Evolutionary conservation across 2,329 filamentous ascomycete species (phyloP).

Genomic region (Coniochaeta prunicola): DNA sequence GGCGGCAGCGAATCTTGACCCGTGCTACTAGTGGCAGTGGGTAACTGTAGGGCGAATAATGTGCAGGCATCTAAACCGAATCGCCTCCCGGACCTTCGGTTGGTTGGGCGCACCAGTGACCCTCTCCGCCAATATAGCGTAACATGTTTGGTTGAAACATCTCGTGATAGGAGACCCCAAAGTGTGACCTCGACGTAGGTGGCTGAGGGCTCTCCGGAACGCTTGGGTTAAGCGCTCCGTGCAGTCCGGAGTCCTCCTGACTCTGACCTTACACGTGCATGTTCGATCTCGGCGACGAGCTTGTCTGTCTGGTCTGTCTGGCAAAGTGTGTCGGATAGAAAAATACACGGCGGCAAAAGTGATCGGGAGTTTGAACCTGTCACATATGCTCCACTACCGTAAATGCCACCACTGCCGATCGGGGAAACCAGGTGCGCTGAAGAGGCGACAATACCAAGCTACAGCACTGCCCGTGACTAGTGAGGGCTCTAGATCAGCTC

Average conservation of each 20-base stretch:
- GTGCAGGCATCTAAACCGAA: not conserved
- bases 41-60: not conserved
- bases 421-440: not conserved
- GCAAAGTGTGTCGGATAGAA: not conserved
- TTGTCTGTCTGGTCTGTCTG: not conserved
- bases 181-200: not conserved
- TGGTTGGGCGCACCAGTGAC: not conserved
- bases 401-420: not conserved
- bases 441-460: not conserved
- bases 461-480: slow-evolving; percentile 1
- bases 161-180: not conserved
- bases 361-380: not conserved
- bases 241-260: not conserved
- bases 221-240: not conserved
- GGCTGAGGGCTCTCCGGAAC: not conserved
- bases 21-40: not conserved
- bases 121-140: not conserved
- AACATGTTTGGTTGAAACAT: not conserved
- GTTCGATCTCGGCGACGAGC: not conserved
- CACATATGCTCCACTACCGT: not conserved
- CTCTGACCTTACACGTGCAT: not conserved
- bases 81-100: not conserved
- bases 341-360: not conserved
- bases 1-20: not conserved
- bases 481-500: not conserved